phyloP scores from a whole-genome alignment of 257 asterid genomes.

The Plantago ovata region DNA sequence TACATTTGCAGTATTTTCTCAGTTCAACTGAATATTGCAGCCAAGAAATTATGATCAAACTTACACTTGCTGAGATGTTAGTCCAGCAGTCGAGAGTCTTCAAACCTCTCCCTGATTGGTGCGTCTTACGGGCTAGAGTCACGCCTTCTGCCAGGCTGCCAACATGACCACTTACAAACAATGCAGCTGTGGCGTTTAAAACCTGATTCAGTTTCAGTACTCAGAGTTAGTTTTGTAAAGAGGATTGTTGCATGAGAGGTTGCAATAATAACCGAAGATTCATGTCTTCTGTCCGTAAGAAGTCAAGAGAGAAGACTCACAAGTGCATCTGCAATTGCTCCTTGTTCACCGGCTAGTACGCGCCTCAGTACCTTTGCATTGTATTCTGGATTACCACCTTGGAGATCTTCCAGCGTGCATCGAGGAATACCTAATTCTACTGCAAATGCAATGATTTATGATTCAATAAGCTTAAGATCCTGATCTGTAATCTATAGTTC shows the following conservation, averaged over 20 bases:
- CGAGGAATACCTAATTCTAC: conserved; percentile 81
- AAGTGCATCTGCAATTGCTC: conserved; percentile 77
- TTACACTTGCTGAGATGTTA: conserved; percentile 32
- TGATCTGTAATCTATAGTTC: background rate
- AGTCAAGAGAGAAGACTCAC: conserved; percentile 32
- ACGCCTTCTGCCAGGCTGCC: conserved; percentile 39
- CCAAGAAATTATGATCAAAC: no score
- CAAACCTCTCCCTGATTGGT: conserved; percentile 44
- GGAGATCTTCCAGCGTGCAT: conserved; percentile 51
- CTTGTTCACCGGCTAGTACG: conserved; percentile 69
- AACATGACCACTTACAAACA: conserved; percentile 43
- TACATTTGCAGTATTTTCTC: no score
- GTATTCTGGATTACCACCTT: conserved; percentile 73
- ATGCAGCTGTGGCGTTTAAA: conserved; percentile 49
- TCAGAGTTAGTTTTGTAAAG: background rate
- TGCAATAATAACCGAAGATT: background rate
- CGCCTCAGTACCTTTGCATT: conserved; percentile 61
- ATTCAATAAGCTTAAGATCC: background rate
- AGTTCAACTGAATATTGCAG: no score
- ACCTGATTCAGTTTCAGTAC: conserved; percentile 26
- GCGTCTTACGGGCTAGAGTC: conserved; percentile 41
- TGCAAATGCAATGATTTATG: conserved; percentile 18
- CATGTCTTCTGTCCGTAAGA: background rate
- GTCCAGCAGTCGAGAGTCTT: conserved; percentile 41
- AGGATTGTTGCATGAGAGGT: background rate